Evolutionary conservation across 202 grass and related monocot genomes (phyloP).

Genomic region (Eragrostis tef): DNA sequence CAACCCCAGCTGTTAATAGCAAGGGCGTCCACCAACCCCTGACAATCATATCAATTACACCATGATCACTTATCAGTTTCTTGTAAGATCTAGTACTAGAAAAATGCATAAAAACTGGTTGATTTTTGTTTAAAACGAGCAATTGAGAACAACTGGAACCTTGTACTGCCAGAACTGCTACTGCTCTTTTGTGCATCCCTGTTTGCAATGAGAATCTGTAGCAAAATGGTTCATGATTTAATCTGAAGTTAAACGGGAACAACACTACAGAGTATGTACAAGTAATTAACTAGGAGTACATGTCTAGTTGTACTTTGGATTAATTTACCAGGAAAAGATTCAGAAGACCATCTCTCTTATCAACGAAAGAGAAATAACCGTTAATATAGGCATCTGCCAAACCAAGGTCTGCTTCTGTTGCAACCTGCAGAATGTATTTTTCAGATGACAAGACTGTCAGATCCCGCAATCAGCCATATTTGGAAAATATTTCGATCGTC

Average conservation of each 20-base stretch:
- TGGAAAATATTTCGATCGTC: not conserved
- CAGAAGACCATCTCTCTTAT: slow-evolving; percentile 80
- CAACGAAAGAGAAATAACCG: slow-evolving; percentile 81
- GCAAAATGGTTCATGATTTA: not conserved
- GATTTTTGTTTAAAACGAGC: too few relatives aligned
- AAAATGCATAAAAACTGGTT: too few relatives aligned
- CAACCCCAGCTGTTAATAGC: slow-evolving; percentile 78
- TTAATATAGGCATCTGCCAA: slow-evolving; percentile 93
- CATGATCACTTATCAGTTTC: not conserved
- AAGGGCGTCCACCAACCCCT: slow-evolving; percentile 98
- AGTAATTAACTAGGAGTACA: not conserved
- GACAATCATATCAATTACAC: not conserved
- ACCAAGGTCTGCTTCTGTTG: slow-evolving; percentile 85
- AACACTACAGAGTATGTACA: not conserved
- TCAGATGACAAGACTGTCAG: not conserved
- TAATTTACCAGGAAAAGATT: slow-evolving; percentile 78
- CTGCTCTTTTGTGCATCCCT: slow-evolving; percentile 56
- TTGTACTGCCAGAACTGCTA: slow-evolving; percentile 41
- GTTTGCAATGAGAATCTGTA: slow-evolving; percentile 80
- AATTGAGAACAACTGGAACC: slow-evolving; percentile 45
- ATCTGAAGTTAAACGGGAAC: not conserved
- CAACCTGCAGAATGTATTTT: slow-evolving; percentile 56
- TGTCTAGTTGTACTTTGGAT: not conserved
- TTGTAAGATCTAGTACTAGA: not conserved
- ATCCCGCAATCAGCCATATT: not conserved